Conservation (phyloP, 2,329 filamentous ascomycete genomes). For the Talaromyces sp. region DNA sequence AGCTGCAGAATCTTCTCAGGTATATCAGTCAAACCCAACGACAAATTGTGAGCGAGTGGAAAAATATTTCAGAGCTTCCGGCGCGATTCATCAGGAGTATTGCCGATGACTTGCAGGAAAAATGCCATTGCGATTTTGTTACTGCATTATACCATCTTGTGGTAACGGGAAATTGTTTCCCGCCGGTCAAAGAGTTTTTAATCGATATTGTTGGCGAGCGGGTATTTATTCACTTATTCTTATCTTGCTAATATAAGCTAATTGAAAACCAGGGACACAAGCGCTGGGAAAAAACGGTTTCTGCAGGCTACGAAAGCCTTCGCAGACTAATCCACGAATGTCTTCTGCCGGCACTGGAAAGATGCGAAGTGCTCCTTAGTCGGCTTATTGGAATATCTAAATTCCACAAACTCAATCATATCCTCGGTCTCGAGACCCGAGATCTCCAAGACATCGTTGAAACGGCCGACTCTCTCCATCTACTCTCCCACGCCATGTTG, state of each 20-base stretch:
- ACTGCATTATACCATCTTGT: slow-evolving; percentile 79
- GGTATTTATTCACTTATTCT: slow-evolving; percentile 43
- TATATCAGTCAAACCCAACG: slow-evolving; percentile 78
- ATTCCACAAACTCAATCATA: slow-evolving; percentile 64
- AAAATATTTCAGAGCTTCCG: slow-evolving; percentile 73
- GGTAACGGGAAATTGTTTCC: slow-evolving; percentile 73
- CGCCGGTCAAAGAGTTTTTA: slow-evolving; percentile 77
- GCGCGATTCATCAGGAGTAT: slow-evolving; percentile 71
- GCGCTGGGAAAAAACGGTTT: slow-evolving; percentile 86
- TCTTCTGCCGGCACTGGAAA: slow-evolving; percentile 80
- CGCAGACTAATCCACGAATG: slow-evolving; percentile 78
- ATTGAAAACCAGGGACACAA: slow-evolving; percentile 66
- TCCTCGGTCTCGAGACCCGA: slow-evolving; percentile 60
- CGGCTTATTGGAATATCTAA: slow-evolving; percentile 77
- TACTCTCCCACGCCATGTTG: slow-evolving; percentile 70
- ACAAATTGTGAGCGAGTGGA: slow-evolving; percentile 78
- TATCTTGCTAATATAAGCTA: slow-evolving; percentile 9
- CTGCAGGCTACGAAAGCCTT: slow-evolving; percentile 70
- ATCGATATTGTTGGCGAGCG: slow-evolving; percentile 75
- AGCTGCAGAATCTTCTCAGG: slow-evolving; percentile 76
- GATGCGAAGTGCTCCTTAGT: slow-evolving; percentile 73
- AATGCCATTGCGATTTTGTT: slow-evolving; percentile 60
- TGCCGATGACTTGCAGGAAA: slow-evolving; percentile 67
- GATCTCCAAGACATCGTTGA: slow-evolving; percentile 61
- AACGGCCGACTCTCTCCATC: slow-evolving; percentile 66